These are phyloP conservation scores for Lagenidium sp. DNA, from an alignment of 352 stramenopile species.

Conservation along the genomic window DNA sequence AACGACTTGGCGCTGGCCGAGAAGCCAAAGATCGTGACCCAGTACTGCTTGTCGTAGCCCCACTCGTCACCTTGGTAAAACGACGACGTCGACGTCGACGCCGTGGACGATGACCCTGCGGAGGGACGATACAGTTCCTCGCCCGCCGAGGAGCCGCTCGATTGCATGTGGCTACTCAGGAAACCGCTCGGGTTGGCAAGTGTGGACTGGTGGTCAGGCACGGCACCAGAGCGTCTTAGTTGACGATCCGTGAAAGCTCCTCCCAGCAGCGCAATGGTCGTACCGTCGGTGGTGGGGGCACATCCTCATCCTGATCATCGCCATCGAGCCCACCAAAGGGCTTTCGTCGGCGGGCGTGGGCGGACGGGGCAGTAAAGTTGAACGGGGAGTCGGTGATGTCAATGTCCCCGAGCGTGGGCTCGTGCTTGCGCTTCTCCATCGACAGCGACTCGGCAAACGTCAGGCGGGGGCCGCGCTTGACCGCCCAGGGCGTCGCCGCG, in stretches of 20 bases:
- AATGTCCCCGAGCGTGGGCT: slow-evolving; percentile 21
- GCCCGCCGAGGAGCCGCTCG: neutral
- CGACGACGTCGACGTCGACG: slow-evolving; percentile 21
- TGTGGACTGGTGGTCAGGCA: slow-evolving; percentile 36
- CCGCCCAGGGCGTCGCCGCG: slow-evolving; percentile 11
- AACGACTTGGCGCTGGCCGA: slow-evolving; percentile 44
- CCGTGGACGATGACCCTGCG: slow-evolving; percentile 6
- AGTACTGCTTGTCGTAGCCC: slow-evolving; percentile 77
- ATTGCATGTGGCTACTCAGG: slow-evolving; percentile 16
- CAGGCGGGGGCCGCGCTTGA: slow-evolving; percentile 30
- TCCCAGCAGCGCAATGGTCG: neutral
- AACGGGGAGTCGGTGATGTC: slow-evolving; percentile 55
- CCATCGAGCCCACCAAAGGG: slow-evolving; percentile 7
- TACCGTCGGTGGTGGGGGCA: slow-evolving; percentile 46
- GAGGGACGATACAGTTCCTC: slow-evolving; percentile 6
- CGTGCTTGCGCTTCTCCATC: slow-evolving; percentile 40
- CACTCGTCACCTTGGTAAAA: slow-evolving; percentile 59
- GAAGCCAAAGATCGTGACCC: slow-evolving; percentile 79
- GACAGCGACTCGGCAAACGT: slow-evolving; percentile 63
- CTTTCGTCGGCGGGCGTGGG: slow-evolving; percentile 36
- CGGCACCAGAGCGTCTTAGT: no score
- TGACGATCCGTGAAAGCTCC: no score
- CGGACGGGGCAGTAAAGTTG: slow-evolving; percentile 19
- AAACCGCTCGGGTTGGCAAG: slow-evolving; percentile 34
- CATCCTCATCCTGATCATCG: slow-evolving; percentile 39